phyloP scores from a whole-genome alignment of 768 basidiomycete species.

The Pisolithus sp. region DNA sequence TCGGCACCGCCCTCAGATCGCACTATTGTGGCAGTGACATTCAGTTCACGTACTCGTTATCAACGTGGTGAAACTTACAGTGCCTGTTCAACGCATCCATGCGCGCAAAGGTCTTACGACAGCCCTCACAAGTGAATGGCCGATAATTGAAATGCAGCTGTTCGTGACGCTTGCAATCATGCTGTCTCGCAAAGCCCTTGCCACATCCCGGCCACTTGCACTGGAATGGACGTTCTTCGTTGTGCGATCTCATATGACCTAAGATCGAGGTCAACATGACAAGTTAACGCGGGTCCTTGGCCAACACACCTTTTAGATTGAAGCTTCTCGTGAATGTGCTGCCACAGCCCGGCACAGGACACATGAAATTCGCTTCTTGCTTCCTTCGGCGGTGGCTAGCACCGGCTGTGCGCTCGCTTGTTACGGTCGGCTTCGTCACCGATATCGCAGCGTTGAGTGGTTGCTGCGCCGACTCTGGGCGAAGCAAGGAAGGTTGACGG shows the following conservation, averaged over 20 bases:
- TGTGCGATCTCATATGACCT: slow-evolving; percentile 94
- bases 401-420: slow-evolving; percentile 82
- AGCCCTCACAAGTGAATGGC: slow-evolving; percentile 90
- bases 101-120: slow-evolving; percentile 86
- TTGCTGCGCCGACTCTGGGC: slow-evolving; percentile 6
- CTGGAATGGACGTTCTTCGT: slow-evolving; percentile 90
- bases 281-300: slow-evolving; percentile 5
- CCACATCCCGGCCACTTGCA: slow-evolving; percentile 94
- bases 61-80: slow-evolving; percentile 45
- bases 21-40: slow-evolving; percentile 35
- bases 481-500: slow-evolving; percentile 13
- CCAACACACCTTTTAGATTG: slow-evolving; percentile 73
- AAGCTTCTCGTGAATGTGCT: slow-evolving; percentile 90
- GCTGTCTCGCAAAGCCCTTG: slow-evolving; percentile 90
- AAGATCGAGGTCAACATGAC: slow-evolving; percentile 8
- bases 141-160: slow-evolving; percentile 89
- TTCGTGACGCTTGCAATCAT: slow-evolving; percentile 96
- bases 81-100: slow-evolving; percentile 95
- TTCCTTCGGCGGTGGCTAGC: slow-evolving; percentile 82
- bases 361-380: slow-evolving; percentile 80
- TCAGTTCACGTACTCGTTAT: background rate
- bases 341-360: slow-evolving; percentile 77
- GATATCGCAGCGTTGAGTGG: slow-evolving; percentile 2
- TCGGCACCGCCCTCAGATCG: slow-evolving; percentile 80
- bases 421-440: slow-evolving; percentile 76